Percentiles rank a stretch among this genome's conserved stretches.
Evolutionary conservation across 2,329 filamentous ascomycete genomes (phyloP).

Genomic region (Parastagonospora nodorum): DNA sequence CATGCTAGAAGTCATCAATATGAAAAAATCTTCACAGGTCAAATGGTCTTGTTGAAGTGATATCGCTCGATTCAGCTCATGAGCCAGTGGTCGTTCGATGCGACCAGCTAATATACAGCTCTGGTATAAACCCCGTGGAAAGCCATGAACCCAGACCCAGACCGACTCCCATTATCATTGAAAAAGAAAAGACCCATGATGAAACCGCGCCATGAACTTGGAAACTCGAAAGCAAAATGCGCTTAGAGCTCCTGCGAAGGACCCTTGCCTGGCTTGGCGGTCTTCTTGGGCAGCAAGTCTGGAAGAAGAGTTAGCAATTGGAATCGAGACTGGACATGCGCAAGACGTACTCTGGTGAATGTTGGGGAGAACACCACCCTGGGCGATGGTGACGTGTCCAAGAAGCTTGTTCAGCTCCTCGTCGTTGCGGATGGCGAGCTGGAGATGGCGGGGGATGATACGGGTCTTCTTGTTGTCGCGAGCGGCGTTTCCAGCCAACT

Average conservation of each 20-base stretch:
- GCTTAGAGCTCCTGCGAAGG: slow-evolving; percentile 92
- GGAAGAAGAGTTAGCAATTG: slow-evolving; percentile 49
- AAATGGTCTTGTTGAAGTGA: slow-evolving; percentile 20
- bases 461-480: slow-evolving; percentile 99
- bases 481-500: slow-evolving; percentile 97
- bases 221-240: slow-evolving; percentile 40
- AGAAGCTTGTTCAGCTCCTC: slow-evolving; percentile 99
- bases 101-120: slow-evolving; percentile 67
- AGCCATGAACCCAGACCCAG: slow-evolving; percentile 63
- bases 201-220: slow-evolving; percentile 50
- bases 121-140: slow-evolving; percentile 56
- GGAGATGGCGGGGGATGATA: slow-evolving; percentile 98
- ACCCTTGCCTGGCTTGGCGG: slow-evolving; percentile 89
- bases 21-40: neutral
- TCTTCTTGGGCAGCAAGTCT: slow-evolving; percentile 99
- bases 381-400: slow-evolving; percentile 94
- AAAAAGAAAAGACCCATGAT: slow-evolving; percentile 61
- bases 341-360: slow-evolving; percentile 87
- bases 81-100: slow-evolving; percentile 54
- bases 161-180: slow-evolving; percentile 79
- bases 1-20: neutral
- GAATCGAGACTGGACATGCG: slow-evolving; percentile 1
- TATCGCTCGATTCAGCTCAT: slow-evolving; percentile 49
- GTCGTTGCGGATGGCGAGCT: slow-evolving; percentile 99
- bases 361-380: slow-evolving; percentile 96